Conservation (phyloP, 371 early-diverging fungal genomes). For the Mucor saturninus region DNA sequence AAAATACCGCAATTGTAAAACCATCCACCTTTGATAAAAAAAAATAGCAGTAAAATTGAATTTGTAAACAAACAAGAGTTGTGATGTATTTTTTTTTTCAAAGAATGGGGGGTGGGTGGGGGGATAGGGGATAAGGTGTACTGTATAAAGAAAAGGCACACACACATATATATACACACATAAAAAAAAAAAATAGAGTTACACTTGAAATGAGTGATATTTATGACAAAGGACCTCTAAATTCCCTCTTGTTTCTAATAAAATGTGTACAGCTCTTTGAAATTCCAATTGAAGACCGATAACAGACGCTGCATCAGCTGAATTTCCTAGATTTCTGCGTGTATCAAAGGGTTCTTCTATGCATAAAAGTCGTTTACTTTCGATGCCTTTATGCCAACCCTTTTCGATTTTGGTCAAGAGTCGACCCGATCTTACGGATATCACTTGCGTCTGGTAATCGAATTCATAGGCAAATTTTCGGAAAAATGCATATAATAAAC, state of each 20-base stretch:
- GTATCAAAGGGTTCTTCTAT: slow-evolving; percentile 93
- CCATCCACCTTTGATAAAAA: no score
- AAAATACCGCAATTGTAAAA: no score
- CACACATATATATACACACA: no score
- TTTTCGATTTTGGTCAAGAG: slow-evolving; percentile 79
- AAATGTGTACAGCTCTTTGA: slow-evolving; percentile 66
- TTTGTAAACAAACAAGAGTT: no score
- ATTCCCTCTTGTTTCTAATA: slow-evolving; percentile 39
- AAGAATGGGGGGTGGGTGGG: no score
- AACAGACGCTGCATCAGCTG: slow-evolving; percentile 80
- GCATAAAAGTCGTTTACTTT: slow-evolving; percentile 66
- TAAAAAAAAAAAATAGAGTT: no score
- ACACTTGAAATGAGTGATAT: slow-evolving; percentile 5
- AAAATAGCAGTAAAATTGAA: no score
- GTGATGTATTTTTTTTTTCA: no score
- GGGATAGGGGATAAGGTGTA: no score
- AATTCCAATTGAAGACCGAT: slow-evolving; percentile 80
- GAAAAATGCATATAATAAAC: slow-evolving; percentile 86
- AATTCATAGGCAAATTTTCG: slow-evolving; percentile 80
- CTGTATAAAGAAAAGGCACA: no score
- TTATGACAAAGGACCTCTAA: slow-evolving; percentile 5
- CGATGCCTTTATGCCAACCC: slow-evolving; percentile 69
- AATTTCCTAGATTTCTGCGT: slow-evolving; percentile 86
- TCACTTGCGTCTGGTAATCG: slow-evolving; percentile 78
- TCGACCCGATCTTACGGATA: slow-evolving; percentile 79